phyloP scores from a whole-genome alignment of 805 yeast species.

The Metschnikowia matae region DNA sequence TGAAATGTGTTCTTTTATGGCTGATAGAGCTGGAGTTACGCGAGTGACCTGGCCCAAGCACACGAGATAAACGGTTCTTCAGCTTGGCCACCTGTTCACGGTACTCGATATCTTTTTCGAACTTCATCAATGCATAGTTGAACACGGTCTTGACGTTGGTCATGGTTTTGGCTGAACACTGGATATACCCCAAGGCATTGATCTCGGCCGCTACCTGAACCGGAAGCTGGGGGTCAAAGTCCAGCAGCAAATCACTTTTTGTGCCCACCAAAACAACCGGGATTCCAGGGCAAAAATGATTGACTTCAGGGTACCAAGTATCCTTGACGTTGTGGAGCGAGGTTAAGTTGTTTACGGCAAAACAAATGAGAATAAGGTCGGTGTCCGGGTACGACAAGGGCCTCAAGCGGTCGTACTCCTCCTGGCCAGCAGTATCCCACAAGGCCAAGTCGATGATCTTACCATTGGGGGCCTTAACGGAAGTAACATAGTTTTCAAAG shows the following conservation, averaged over 20 bases:
- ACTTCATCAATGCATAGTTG: constrained; percentile 50
- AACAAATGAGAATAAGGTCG: constrained; percentile 71
- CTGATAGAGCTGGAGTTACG: constrained; percentile 17
- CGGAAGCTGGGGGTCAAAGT: constrained; percentile 45
- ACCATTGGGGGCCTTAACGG: constrained; percentile 67
- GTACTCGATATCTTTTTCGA: constrained; percentile 34
- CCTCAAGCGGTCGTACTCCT: constrained; percentile 75
- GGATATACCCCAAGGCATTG: constrained; percentile 68
- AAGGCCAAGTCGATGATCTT: constrained; percentile 73
- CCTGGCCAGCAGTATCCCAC: constrained; percentile 93
- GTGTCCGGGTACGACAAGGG: constrained; percentile 79
- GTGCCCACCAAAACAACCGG: constrained; percentile 82
- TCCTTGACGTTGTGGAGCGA: constrained; percentile 72
- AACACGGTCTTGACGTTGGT: constrained; percentile 67
- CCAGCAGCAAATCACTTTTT: constrained; percentile 56
- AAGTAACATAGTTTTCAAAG: constrained; percentile 71
- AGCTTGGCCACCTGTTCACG: constrained; percentile 36
- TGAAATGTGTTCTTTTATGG: constrained; percentile 33
- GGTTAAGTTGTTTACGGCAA: constrained; percentile 57
- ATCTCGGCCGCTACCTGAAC: constrained; percentile 51
- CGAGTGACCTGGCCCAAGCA: constrained; percentile 22
- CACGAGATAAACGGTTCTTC: constrained; percentile 33
- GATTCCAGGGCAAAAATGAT: constrained; percentile 74
- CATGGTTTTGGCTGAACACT: constrained; percentile 74
- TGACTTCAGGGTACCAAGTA: constrained; percentile 84